Conservation (phyloP, 1,284 basidiomycete species). For the Trametes hirsuta region DNA sequence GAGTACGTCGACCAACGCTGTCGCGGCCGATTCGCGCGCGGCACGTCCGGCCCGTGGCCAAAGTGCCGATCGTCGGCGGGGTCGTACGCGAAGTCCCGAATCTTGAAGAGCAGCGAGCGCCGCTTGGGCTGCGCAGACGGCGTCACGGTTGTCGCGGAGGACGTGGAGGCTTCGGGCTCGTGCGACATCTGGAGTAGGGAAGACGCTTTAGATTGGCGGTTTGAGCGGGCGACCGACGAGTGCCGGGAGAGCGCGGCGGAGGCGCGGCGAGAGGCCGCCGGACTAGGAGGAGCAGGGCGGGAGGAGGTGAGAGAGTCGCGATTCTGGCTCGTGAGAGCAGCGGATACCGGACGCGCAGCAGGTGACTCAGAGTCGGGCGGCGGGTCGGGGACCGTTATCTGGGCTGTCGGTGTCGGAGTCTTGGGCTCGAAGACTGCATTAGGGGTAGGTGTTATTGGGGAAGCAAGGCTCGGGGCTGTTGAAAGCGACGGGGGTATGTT, state of each 20-base stretch:
- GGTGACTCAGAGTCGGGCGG: conserved; percentile 20
- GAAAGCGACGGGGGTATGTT: conserved; percentile 14
- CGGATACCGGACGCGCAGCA: conserved; percentile 21
- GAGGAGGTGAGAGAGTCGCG: conserved; percentile 51
- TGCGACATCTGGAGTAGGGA: conserved; percentile 24
- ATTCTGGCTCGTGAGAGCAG: conserved; percentile 18
- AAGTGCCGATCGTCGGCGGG: conserved; percentile 54
- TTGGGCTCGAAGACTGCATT: conserved; percentile 22
- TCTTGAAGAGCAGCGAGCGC: conserved; percentile 44
- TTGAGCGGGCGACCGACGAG: conserved; percentile 34
- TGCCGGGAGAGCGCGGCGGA: conserved; percentile 46
- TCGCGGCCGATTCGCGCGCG: conserved; percentile 49
- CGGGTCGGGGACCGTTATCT: conserved; percentile 25
- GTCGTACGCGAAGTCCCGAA: conserved; percentile 67
- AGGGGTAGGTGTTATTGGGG: conserved; percentile 33
- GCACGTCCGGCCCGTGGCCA: conserved; percentile 57
- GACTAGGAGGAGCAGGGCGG: conserved; percentile 69
- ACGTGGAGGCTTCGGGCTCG: conserved; percentile 30
- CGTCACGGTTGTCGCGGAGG: conserved; percentile 26
- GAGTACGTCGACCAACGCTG: conserved; percentile 39
- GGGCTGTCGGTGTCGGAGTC: conserved; percentile 28
- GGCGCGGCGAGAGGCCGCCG: conserved; percentile 57
- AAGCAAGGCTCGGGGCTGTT: conserved; percentile 15
- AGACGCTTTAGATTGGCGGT: conserved; percentile 32
- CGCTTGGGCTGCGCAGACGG: conserved; percentile 24